A percentile compares a stretch with the other conserved stretches of the same genome.
Evolutionary conservation across 257 asterid species (phyloP).

Genomic region (Capsicum rhomboideum): DNA sequence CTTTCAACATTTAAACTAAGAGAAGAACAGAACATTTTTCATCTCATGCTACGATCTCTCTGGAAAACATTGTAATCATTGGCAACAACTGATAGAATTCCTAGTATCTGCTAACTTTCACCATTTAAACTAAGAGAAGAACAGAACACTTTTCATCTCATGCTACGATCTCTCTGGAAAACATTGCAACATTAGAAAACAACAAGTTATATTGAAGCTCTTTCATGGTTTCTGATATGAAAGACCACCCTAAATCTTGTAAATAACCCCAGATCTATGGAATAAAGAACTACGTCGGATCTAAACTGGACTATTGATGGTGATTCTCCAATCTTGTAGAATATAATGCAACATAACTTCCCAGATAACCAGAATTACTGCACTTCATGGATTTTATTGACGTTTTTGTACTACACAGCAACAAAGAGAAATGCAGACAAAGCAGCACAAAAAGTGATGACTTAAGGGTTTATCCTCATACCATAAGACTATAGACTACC

Average conservation of each 20-base stretch:
- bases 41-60: not conserved
- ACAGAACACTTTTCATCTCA: not conserved
- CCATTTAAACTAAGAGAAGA: not conserved
- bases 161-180: not conserved
- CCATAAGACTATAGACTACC: not conserved
- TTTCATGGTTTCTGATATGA: not conserved
- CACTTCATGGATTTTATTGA: no score
- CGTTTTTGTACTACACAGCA: not conserved
- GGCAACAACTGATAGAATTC: not conserved
- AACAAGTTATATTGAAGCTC: not conserved
- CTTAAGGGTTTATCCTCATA: not conserved
- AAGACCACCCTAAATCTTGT: not conserved
- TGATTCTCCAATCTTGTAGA: not conserved
- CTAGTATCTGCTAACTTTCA: not conserved
- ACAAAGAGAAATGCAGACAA: not conserved
- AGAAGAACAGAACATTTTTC: not conserved
- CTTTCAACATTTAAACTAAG: not conserved
- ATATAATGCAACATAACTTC: not conserved
- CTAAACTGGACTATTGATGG: not conserved
- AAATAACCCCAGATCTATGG: not conserved
- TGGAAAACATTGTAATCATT: no score
- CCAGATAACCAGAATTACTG: not conserved
- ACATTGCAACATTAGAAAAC: not conserved
- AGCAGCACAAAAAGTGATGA: not conserved
- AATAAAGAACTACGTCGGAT: not conserved